A percentile compares a stretch with the other conserved stretches of the same genome.
Evolutionary conservation across 306 rosid genomes (phyloP).

Genomic region (Pyrus betulifolia): DNA sequence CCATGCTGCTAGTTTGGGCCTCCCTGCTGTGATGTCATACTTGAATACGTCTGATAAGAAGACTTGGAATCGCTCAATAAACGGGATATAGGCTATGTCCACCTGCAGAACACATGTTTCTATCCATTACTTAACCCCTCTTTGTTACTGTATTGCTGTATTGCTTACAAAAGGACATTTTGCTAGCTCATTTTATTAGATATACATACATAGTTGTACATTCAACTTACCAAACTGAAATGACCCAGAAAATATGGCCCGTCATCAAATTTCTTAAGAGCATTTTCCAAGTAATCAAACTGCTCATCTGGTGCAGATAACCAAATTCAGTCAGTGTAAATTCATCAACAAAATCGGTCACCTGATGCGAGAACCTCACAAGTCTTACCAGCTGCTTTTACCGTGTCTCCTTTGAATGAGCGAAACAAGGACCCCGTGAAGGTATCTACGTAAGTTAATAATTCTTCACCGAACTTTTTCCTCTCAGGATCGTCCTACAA

Average conservation of each 20-base stretch:
- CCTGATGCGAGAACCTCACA: neutral
- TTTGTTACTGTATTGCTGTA: neutral
- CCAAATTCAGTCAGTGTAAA: neutral
- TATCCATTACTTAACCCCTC: neutral
- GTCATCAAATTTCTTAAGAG: conserved; percentile 60
- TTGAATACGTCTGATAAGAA: conserved; percentile 33
- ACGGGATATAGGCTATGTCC: conserved; percentile 60
- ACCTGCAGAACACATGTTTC: conserved; percentile 32
- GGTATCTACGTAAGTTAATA: conserved; percentile 39
- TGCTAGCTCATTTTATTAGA: neutral
- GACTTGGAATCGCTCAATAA: conserved; percentile 52
- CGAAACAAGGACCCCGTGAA: conserved; percentile 14
- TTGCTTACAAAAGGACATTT: neutral
- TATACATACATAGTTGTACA: neutral
- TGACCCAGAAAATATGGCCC: conserved; percentile 75
- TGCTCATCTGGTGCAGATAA: conserved; percentile 32
- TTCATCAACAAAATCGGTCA: neutral
- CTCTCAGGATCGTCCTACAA: conserved; percentile 55
- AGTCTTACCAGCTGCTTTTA: conserved; percentile 36
- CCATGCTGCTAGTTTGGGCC: conserved; percentile 59
- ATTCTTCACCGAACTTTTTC: conserved; percentile 40
- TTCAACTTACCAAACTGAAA: conserved; percentile 49
- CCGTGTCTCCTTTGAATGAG: conserved; percentile 38
- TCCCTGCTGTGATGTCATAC: conserved; percentile 48
- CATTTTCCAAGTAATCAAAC: conserved; percentile 71